Evolutionary conservation across 352 stramenopile genomes (phyloP).

Genomic region (Phytopythium mirpurense): DNA sequence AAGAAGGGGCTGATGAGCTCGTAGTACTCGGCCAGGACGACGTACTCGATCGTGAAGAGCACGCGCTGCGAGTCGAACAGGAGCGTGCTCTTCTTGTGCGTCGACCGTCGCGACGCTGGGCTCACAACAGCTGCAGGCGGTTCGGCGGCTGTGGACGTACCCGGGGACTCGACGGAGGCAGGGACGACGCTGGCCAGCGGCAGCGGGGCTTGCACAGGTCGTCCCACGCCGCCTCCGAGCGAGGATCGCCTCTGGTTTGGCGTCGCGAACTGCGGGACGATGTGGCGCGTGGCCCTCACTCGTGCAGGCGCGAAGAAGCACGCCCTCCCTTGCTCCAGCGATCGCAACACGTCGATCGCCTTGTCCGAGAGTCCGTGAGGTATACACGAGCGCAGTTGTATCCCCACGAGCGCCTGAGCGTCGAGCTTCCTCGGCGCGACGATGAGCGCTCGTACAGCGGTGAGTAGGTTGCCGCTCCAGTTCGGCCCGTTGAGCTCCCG

Average conservation of each 20-base stretch:
- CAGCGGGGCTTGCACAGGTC: too few relatives aligned
- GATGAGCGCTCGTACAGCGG: neutral
- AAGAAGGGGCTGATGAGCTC: conserved; percentile 23
- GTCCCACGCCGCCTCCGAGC: too few relatives aligned
- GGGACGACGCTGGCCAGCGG: too few relatives aligned
- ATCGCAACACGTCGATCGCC: neutral
- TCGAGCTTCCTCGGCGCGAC: neutral
- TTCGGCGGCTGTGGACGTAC: neutral
- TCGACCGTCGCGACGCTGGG: conserved; percentile 4
- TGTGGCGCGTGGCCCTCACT: neutral
- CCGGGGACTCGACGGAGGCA: too few relatives aligned
- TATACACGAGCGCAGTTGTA: conserved; percentile 1
- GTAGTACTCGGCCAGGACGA: conserved; percentile 27
- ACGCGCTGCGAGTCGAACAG: conserved; percentile 9
- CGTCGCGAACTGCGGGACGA: neutral
- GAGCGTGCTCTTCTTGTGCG: conserved; percentile 2
- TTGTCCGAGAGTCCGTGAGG: neutral
- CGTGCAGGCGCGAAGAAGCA: neutral
- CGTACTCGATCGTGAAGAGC: conserved; percentile 27
- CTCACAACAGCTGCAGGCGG: neutral
- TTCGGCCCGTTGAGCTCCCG: neutral
- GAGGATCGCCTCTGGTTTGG: neutral
- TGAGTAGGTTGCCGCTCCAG: neutral
- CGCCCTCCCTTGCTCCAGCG: neutral
- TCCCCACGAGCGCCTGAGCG: neutral